phyloP scores from a whole-genome alignment of 164 flowering plant genomes.

The Sedum album region DNA sequence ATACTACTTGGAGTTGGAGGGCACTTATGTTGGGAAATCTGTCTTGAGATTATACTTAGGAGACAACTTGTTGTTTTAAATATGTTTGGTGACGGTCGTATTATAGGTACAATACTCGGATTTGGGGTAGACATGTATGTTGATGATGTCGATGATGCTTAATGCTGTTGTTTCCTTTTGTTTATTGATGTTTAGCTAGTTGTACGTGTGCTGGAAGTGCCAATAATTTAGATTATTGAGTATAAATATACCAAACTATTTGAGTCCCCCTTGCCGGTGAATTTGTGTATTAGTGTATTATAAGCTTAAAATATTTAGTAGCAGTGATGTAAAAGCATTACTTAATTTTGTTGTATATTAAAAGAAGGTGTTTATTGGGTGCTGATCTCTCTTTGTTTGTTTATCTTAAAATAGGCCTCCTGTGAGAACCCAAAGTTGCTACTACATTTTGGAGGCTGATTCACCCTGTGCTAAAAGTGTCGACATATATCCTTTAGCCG shows the following conservation, averaged over 20 bases:
- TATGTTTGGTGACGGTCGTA: background rate
- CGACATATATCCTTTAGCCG: background rate
- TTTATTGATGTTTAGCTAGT: background rate
- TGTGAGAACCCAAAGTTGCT: background rate
- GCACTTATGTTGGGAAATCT: background rate
- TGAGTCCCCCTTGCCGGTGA: background rate
- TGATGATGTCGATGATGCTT: background rate
- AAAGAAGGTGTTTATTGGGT: background rate
- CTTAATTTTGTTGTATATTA: background rate
- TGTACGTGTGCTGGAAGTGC: conserved; percentile 1
- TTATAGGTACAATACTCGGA: background rate
- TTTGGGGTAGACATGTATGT: background rate
- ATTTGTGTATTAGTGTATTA: background rate
- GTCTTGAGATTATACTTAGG: background rate
- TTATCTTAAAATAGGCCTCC: conserved; percentile 1
- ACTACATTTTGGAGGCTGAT: conserved; percentile 2
- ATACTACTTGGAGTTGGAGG: conserved; percentile 2
- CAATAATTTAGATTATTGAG: background rate
- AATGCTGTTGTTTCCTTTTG: background rate
- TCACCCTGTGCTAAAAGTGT: background rate
- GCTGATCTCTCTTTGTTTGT: conserved; percentile 2
- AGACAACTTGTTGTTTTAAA: background rate
- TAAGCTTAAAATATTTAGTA: background rate
- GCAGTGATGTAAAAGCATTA: background rate
- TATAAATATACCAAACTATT: conserved; percentile 2